Evolutionary conservation across 2,329 filamentous ascomycete species (phyloP).

Genomic region (Cladosporium austrohemisphaericum): DNA sequence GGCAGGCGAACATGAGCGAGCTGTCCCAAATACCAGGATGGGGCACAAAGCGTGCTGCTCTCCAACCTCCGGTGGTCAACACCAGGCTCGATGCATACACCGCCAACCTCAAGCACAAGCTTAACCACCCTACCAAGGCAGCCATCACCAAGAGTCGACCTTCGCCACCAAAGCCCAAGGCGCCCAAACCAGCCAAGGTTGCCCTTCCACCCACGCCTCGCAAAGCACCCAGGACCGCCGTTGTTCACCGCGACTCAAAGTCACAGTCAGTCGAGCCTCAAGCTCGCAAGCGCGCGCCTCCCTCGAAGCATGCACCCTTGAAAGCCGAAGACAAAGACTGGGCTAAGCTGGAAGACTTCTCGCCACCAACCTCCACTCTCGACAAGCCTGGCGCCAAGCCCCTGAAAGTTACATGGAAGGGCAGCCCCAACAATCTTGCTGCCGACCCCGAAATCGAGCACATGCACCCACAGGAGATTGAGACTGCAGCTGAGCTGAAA

Average conservation of each 20-base stretch:
- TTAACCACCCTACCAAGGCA: constrained; percentile 10
- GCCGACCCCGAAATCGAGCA: constrained; percentile 65
- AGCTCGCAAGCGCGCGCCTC: constrained; percentile 15
- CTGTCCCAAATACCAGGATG: constrained; percentile 1
- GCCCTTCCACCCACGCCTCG: constrained; percentile 4
- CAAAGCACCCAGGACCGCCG: constrained; percentile 3
- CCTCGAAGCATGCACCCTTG: constrained; percentile 13
- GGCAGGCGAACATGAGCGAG: background rate
- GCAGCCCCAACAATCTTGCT: constrained; percentile 55
- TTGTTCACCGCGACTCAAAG: constrained; percentile 8
- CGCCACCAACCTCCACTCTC: constrained; percentile 25
- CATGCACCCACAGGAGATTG: constrained; percentile 74
- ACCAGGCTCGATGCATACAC: constrained; percentile 10
- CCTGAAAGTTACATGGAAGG: constrained; percentile 18
- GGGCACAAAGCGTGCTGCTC: constrained; percentile 3
- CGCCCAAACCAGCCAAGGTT: constrained; percentile 5
- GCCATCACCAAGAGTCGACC: constrained; percentile 6
- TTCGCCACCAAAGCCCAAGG: constrained; percentile 1
- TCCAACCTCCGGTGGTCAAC: constrained; percentile 11
- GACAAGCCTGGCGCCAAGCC: constrained; percentile 17
- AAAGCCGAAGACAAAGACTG: constrained; percentile 25
- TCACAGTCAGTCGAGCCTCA: constrained; percentile 14
- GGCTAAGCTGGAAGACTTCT: constrained; percentile 26
- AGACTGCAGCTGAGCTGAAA: constrained; percentile 72
- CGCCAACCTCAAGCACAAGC: constrained; percentile 7